These are phyloP conservation scores for Diaporthe sp. DNA, from an alignment of 2,329 filamentous ascomycete genomes.

Conservation along the genomic window DNA sequence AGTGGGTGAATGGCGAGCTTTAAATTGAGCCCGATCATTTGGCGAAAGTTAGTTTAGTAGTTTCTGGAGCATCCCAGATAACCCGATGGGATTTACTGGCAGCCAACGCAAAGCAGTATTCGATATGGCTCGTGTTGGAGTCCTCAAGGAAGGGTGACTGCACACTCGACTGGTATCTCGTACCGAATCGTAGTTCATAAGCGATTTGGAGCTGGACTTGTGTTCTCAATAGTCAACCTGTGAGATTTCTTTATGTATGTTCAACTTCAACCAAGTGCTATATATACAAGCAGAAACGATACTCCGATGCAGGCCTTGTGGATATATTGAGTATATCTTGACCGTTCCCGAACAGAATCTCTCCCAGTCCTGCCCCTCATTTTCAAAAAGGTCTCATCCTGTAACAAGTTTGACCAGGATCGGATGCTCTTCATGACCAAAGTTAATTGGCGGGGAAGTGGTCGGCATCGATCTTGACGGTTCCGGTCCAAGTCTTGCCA, in stretches of 20 bases:
- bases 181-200: background rate
- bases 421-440: too few relatives aligned
- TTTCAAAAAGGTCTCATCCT: too few relatives aligned
- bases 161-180: background rate
- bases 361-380: background rate
- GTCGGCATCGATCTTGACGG: constrained; percentile 27
- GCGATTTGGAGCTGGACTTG: background rate
- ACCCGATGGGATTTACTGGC: background rate
- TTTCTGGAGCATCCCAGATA: background rate
- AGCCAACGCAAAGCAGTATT: background rate
- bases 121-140: background rate
- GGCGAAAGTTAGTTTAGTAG: background rate
- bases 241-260: background rate
- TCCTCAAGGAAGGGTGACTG: background rate
- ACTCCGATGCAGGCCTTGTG: background rate
- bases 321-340: background rate
- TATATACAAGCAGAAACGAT: background rate
- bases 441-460: background rate
- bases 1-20: background rate
- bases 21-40: background rate
- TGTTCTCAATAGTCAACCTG: background rate
- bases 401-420: background rate
- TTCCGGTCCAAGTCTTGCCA: constrained; percentile 29
- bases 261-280: background rate
- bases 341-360: too few relatives aligned